phyloP scores from a whole-genome alignment of 257 asterid species.

The Nemophila menziesii region DNA sequence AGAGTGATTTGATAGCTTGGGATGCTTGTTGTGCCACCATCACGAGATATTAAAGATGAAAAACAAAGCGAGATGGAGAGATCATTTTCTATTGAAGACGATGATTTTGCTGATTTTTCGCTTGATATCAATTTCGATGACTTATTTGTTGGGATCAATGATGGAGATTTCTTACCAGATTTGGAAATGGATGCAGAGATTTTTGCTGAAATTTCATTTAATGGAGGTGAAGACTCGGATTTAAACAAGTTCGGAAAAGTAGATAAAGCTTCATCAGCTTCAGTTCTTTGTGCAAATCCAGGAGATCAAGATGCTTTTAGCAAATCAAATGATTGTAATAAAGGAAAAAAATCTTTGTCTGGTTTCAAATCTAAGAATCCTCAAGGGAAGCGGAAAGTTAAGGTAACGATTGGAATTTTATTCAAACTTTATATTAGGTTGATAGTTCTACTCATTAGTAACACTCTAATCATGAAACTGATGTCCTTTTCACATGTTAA shows the following conservation, averaged over 20 bases:
- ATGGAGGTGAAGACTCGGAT: constrained; percentile 33
- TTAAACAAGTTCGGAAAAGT: constrained; percentile 6
- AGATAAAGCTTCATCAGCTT: constrained; percentile 18
- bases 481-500: too few relatives aligned
- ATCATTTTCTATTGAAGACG: constrained; percentile 20
- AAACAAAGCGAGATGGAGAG: constrained; percentile 39
- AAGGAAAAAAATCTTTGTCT: constrained; percentile 32
- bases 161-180: constrained; percentile 55
- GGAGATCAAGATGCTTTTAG: constrained; percentile 23
- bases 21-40: constrained; percentile 60
- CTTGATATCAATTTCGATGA: constrained; percentile 69
- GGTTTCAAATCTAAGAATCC: constrained; percentile 25
- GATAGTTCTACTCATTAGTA: too few relatives aligned
- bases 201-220: constrained; percentile 50
- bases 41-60: constrained; percentile 40
- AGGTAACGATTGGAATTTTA: constrained; percentile 28
- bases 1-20: constrained; percentile 1
- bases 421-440: too few relatives aligned
- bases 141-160: constrained; percentile 49
- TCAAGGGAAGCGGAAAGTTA: constrained; percentile 57
- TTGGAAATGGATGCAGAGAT: constrained; percentile 73
- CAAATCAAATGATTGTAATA: constrained; percentile 17
- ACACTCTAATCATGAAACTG: too few relatives aligned
- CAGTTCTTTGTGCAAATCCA: constrained; percentile 15
- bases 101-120: constrained; percentile 43